Evolutionary conservation across 2,329 filamentous ascomycete genomes (phyloP).

Genomic region (Pseudonectria foliicola): DNA sequence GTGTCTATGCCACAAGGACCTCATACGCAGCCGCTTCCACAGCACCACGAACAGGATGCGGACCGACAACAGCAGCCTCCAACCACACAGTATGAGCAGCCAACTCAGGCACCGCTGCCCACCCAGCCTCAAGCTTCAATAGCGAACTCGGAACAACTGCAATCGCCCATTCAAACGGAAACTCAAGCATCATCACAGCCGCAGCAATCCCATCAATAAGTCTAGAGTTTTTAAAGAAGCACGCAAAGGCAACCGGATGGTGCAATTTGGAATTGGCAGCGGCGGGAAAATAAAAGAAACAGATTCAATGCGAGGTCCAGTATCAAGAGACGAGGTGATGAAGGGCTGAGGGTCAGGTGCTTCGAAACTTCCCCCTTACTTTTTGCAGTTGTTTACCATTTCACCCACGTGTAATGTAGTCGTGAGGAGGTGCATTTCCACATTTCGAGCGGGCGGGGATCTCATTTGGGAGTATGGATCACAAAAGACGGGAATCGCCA

Average conservation of each 20-base stretch:
- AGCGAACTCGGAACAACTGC: conserved; percentile 5
- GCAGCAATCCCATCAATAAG: too few relatives aligned
- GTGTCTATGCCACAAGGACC: too few relatives aligned
- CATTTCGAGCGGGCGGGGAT: conserved; percentile 15
- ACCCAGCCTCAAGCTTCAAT: conserved; percentile 3
- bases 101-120: conserved; percentile 2
- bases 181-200: too few relatives aligned
- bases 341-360: not conserved
- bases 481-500: conserved; percentile 9
- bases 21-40: not conserved
- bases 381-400: conserved; percentile 10
- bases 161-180: not conserved
- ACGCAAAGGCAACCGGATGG: too few relatives aligned
- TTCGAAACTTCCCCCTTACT: too few relatives aligned
- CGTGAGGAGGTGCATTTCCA: conserved; percentile 7
- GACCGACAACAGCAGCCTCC: conserved; percentile 1
- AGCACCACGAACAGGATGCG: conserved; percentile 1
- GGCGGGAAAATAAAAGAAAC: too few relatives aligned
- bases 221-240: too few relatives aligned
- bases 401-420: conserved; percentile 21
- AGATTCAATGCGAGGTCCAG: too few relatives aligned
- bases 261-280: too few relatives aligned
- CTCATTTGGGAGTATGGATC: conserved; percentile 15
- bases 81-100: conserved; percentile 1
- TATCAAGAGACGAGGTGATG: not conserved